phyloP scores from a whole-genome alignment of 2,329 filamentous ascomycete genomes.

The Talaromyces albobiverticillius region DNA sequence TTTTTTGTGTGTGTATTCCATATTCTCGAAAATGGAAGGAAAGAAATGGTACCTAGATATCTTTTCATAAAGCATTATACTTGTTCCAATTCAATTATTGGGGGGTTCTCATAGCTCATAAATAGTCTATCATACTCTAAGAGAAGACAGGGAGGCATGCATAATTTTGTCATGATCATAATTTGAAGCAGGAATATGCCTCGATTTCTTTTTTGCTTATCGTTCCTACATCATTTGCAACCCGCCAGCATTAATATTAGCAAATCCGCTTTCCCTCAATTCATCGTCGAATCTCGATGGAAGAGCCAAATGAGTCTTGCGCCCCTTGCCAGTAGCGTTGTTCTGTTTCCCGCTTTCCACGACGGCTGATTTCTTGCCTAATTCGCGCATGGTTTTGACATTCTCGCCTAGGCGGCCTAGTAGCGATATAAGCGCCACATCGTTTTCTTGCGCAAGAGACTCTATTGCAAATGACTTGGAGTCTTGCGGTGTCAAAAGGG shows the following conservation, averaged over 20 bases:
- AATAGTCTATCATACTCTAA: not conserved
- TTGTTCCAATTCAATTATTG: not conserved
- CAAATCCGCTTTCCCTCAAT: constrained; percentile 14
- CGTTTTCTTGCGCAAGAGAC: constrained; percentile 73
- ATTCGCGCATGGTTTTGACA: constrained; percentile 66
- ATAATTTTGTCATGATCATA: not conserved
- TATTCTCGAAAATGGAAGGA: not conserved
- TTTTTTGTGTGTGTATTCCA: not conserved
- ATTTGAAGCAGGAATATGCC: not conserved
- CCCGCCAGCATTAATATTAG: not conserved
- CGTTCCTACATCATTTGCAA: constrained; percentile 6
- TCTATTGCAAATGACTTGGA: constrained; percentile 65
- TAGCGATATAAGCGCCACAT: constrained; percentile 75
- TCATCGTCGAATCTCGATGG: constrained; percentile 29
- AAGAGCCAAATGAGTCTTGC: constrained; percentile 16
- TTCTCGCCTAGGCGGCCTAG: constrained; percentile 73
- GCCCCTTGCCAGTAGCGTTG: constrained; percentile 19
- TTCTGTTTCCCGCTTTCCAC: constrained; percentile 45
- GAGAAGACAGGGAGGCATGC: not conserved
- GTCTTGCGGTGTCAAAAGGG: constrained; percentile 73
- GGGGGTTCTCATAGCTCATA: not conserved
- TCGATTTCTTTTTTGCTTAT: not conserved
- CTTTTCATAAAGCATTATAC: not conserved
- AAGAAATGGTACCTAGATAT: not conserved
- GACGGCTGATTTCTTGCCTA: constrained; percentile 70